A percentile compares a stretch with the other conserved stretches of the same genome.
These are phyloP conservation scores for Quercus parvula DNA, from an alignment of 306 rosid genomes.

Conservation along the genomic window DNA sequence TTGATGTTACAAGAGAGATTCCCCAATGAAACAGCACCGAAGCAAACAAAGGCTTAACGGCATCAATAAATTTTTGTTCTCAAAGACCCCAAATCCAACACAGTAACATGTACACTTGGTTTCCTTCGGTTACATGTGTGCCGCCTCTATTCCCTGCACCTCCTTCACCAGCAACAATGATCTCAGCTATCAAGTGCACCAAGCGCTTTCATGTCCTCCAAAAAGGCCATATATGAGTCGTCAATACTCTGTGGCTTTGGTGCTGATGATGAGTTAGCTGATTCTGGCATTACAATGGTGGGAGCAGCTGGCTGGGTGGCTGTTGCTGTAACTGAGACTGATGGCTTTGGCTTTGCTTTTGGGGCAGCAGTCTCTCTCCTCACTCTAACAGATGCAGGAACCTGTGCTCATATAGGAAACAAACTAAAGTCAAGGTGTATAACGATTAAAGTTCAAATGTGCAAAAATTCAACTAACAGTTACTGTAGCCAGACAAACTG, in stretches of 20 bases:
- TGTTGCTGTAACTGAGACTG: slow-evolving; percentile 36
- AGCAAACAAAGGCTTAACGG: neutral
- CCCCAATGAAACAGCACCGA: neutral
- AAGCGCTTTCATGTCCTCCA: slow-evolving; percentile 84
- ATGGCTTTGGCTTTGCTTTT: slow-evolving; percentile 64
- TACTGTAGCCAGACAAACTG: neutral
- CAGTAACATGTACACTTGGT: neutral
- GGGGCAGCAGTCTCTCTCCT: slow-evolving; percentile 72
- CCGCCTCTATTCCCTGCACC: neutral
- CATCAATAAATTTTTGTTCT: neutral
- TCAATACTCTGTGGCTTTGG: slow-evolving; percentile 66
- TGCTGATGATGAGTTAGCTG: slow-evolving; percentile 51
- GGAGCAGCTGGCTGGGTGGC: slow-evolving; percentile 37
- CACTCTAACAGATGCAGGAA: slow-evolving; percentile 93
- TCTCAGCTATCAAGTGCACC: slow-evolving; percentile 83
- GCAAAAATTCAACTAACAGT: neutral
- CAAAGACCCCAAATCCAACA: neutral
- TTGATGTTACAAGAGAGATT: neutral
- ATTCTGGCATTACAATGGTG: slow-evolving; percentile 44
- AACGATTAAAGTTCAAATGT: neutral
- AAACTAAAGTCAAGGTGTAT: neutral
- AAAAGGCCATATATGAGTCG: slow-evolving; percentile 68
- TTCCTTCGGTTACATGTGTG: neutral
- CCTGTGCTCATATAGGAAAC: slow-evolving; percentile 38
- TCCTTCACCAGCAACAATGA: neutral